These are phyloP conservation scores for Citeromyces siamensis DNA, from an alignment of 1,139 yeast genomes.

Conservation along the genomic window DNA sequence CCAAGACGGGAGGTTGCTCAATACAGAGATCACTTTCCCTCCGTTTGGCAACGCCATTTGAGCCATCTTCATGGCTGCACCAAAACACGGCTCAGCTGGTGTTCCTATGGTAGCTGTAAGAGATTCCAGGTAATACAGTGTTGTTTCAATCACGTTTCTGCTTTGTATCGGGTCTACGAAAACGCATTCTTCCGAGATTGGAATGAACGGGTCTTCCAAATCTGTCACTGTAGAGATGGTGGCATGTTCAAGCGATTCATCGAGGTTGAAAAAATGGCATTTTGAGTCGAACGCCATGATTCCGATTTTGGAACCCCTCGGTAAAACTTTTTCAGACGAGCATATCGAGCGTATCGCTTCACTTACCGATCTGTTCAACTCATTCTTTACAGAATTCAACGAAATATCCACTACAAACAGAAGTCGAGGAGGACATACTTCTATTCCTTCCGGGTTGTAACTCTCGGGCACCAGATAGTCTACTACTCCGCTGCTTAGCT, in stretches of 20 bases:
- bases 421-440: constrained; percentile 26
- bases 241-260: constrained; percentile 38
- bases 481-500: constrained; percentile 71
- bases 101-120: constrained; percentile 24
- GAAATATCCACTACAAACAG: constrained; percentile 70
- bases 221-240: constrained; percentile 55
- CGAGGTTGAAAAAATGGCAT: constrained; percentile 64
- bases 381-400: constrained; percentile 48
- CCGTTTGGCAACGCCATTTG: constrained; percentile 51
- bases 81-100: constrained; percentile 64
- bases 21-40: constrained; percentile 66
- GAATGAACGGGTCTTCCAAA: constrained; percentile 71
- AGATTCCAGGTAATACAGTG: constrained; percentile 50
- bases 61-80: constrained; percentile 69
- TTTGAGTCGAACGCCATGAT: constrained; percentile 69
- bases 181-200: constrained; percentile 55
- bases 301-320: constrained; percentile 40
- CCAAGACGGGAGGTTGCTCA: constrained; percentile 64
- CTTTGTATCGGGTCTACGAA: constrained; percentile 72
- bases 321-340: constrained; percentile 18
- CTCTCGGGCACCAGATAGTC: constrained; percentile 71
- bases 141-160: constrained; percentile 48
- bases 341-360: constrained; percentile 45
- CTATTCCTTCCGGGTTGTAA: constrained; percentile 33
- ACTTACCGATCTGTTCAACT: constrained; percentile 53